phyloP scores from a whole-genome alignment of 257 asterid genomes.

The Nicotiana knightiana region DNA sequence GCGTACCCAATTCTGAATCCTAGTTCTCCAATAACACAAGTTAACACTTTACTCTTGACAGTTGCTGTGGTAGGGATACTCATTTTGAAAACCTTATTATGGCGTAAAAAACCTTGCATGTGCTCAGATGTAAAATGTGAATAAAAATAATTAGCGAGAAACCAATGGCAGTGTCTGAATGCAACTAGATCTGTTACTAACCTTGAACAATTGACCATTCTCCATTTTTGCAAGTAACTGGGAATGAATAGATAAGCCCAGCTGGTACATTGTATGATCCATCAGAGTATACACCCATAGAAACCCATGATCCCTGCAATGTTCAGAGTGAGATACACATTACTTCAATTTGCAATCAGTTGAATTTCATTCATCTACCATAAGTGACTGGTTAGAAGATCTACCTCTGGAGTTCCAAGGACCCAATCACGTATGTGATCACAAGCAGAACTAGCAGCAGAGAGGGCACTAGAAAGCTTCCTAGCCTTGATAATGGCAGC shows the following conservation, averaged over 20 bases:
- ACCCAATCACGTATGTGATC: conserved; percentile 98
- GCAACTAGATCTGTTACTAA: conserved; percentile 20
- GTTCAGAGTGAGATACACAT: not conserved
- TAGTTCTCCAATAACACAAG: too few relatives aligned
- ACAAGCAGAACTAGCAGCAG: conserved; percentile 97
- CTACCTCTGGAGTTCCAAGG: conserved; percentile 93
- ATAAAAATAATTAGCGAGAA: not conserved
- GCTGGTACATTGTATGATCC: conserved; percentile 86
- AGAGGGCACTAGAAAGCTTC: conserved; percentile 89
- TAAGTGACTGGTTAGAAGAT: not conserved
- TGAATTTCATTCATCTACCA: too few relatives aligned
- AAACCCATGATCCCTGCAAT: conserved; percentile 79
- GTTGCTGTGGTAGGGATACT: too few relatives aligned
- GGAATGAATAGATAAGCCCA: conserved; percentile 87
- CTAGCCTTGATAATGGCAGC: conserved; percentile 97
- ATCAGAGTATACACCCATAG: conserved; percentile 98
- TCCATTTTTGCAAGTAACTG: conserved; percentile 90
- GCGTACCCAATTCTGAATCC: too few relatives aligned
- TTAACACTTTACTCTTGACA: too few relatives aligned
- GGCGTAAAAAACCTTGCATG: too few relatives aligned
- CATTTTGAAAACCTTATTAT: too few relatives aligned
- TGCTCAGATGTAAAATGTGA: too few relatives aligned
- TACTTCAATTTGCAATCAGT: too few relatives aligned
- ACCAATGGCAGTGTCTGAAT: not conserved
- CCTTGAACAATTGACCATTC: conserved; percentile 95